phyloP scores from a whole-genome alignment of 2,329 filamentous ascomycete species.

The Corniculantispora saksenae region DNA sequence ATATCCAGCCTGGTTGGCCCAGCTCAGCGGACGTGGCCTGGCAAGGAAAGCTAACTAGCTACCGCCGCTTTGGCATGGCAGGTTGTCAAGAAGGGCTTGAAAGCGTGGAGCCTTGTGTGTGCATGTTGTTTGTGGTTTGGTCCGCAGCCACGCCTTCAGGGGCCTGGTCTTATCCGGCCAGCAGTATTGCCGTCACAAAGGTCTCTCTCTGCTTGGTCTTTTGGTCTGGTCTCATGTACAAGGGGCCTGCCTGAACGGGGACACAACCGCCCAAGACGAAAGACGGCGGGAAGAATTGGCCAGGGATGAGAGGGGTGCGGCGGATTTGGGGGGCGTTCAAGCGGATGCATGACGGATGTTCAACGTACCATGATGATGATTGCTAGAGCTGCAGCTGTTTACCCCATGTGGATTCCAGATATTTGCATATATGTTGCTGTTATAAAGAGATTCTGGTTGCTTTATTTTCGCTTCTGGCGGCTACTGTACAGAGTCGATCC shows the following conservation, averaged over 20 bases:
- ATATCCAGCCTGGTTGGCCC: conserved; percentile 9
- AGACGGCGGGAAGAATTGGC: background rate
- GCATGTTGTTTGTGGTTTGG: conserved; percentile 6
- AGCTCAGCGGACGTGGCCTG: background rate
- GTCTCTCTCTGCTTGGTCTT: background rate
- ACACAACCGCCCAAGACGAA: background rate
- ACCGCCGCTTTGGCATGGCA: background rate
- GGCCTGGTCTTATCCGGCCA: conserved; percentile 14
- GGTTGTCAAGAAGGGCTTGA: background rate
- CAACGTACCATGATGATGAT: conserved; percentile 13
- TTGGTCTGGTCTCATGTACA: background rate
- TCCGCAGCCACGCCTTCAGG: background rate
- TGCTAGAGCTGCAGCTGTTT: background rate
- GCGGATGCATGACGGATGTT: background rate
- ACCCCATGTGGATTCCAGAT: background rate
- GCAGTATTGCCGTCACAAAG: background rate
- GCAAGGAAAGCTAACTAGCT: conserved; percentile 2
- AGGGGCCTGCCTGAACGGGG: background rate
- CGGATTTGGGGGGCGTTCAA: conserved; percentile 3
- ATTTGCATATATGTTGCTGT: background rate
- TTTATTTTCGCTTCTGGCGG: conserved; percentile 14
- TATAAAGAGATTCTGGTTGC: background rate
- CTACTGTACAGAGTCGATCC: conserved; percentile 2
- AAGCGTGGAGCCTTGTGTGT: background rate
- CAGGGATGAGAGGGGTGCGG: background rate